phyloP scores from a whole-genome alignment of 768 basidiomycete genomes.

The Lactarius indigo region DNA sequence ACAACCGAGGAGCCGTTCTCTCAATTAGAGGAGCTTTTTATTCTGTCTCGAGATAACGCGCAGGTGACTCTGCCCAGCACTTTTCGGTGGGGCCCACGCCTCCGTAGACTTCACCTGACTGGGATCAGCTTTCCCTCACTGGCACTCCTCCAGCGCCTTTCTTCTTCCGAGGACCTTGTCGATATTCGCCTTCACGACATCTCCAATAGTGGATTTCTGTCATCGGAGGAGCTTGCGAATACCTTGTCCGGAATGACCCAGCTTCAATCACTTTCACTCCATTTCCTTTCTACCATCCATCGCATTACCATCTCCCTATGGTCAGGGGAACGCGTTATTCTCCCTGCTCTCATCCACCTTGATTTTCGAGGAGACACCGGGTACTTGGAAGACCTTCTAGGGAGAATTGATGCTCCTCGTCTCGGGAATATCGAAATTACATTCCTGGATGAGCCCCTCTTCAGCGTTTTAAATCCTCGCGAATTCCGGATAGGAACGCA shows the following conservation, averaged over 20 bases:
- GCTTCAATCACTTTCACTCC: too few relatives aligned
- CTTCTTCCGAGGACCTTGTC: neutral
- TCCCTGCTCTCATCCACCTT: too few relatives aligned
- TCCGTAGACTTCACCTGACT: neutral
- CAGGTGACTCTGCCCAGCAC: neutral
- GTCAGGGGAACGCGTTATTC: too few relatives aligned
- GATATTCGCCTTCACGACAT: neutral
- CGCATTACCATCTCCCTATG: too few relatives aligned
- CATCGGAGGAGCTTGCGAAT: neutral
- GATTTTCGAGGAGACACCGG: too few relatives aligned
- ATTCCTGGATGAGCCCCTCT: too few relatives aligned
- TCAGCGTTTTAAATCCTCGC: too few relatives aligned
- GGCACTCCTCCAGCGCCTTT: neutral
- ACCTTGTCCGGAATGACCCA: neutral
- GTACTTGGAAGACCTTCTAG: too few relatives aligned
- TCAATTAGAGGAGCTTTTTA: too few relatives aligned
- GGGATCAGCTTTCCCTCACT: neutral
- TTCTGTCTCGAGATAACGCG: neutral
- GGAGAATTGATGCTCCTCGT: too few relatives aligned
- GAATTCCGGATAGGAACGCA: neutral
- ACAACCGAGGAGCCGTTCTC: neutral
- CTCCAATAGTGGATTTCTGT: neutral
- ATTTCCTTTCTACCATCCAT: too few relatives aligned
- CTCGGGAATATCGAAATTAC: too few relatives aligned
- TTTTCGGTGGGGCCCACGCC: neutral